phyloP scores from a whole-genome alignment of 805 yeast genomes.

The Suhomyces sp. region DNA sequence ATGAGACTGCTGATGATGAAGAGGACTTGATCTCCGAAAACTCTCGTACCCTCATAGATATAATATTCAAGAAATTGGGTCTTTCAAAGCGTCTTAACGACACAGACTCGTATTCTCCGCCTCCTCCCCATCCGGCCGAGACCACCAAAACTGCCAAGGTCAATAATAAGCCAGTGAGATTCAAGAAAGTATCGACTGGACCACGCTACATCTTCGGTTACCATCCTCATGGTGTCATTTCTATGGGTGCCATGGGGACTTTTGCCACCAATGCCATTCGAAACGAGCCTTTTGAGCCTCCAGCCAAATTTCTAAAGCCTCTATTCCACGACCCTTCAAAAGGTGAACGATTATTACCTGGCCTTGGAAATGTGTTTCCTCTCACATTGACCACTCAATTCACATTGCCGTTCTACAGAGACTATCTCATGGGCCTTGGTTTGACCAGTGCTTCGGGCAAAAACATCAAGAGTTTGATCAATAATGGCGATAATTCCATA shows the following conservation, averaged over 20 bases:
- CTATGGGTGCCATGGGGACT: slow-evolving; percentile 85
- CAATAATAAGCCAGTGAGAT: slow-evolving; percentile 9
- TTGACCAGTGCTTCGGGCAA: slow-evolving; percentile 77
- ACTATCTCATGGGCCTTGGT: slow-evolving; percentile 77
- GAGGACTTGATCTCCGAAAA: slow-evolving; percentile 41
- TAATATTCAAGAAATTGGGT: slow-evolving; percentile 33
- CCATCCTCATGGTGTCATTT: slow-evolving; percentile 96
- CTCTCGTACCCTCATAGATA: slow-evolving; percentile 35
- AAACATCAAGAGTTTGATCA: slow-evolving; percentile 65
- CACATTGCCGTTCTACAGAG: slow-evolving; percentile 79
- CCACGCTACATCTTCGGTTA: slow-evolving; percentile 86
- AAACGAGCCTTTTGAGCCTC: slow-evolving; percentile 43
- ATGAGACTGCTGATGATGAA: slow-evolving; percentile 33
- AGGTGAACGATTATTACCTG: slow-evolving; percentile 71
- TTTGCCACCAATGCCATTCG: slow-evolving; percentile 57
- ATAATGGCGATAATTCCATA: slow-evolving; percentile 64
- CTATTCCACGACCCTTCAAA: slow-evolving; percentile 64
- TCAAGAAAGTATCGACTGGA: slow-evolving; percentile 45
- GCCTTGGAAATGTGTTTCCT: slow-evolving; percentile 68
- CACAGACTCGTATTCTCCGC: slow-evolving; percentile 15
- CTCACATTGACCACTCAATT: slow-evolving; percentile 84
- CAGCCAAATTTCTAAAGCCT: slow-evolving; percentile 28
- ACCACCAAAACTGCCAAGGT: slow-evolving; percentile 2
- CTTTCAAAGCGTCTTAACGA: slow-evolving; percentile 38
- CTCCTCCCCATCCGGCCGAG: slow-evolving; percentile 7